These are phyloP conservation scores for Heracleum sosnowskyi DNA, from an alignment of 129 eudicot species.

Conservation along the genomic window DNA sequence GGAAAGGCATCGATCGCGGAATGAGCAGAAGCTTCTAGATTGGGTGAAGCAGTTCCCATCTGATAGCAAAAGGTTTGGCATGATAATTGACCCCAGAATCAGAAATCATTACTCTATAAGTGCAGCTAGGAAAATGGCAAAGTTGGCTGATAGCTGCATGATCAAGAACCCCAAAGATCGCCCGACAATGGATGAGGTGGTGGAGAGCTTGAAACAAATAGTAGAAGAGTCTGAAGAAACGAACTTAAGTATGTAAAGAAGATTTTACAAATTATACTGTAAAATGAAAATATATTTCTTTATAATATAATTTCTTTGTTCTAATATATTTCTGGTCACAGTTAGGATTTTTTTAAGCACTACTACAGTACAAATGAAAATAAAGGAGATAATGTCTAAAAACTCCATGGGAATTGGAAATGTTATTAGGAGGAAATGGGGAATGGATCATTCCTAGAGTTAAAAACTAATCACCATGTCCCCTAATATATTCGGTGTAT, in stretches of 20 bases:
- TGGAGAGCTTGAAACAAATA: slow-evolving; percentile 31
- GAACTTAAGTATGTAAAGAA: not conserved
- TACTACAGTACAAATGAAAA: too few species aligned
- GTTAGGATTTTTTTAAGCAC: too few species aligned
- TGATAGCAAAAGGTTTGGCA: slow-evolving; percentile 37
- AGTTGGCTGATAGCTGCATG: slow-evolving; percentile 44
- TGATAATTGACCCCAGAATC: slow-evolving; percentile 44
- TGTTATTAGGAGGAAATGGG: too few species aligned
- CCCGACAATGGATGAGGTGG: slow-evolving; percentile 39
- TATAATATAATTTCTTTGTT: too few species aligned
- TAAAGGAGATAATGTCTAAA: too few species aligned
- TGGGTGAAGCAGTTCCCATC: slow-evolving; percentile 59
- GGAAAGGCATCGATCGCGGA: slow-evolving; percentile 29
- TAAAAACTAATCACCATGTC: too few species aligned
- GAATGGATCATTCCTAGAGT: too few species aligned
- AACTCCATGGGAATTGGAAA: too few species aligned
- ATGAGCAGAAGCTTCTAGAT: slow-evolving; percentile 44
- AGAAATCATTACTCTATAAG: slow-evolving; percentile 25
- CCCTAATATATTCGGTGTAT: too few species aligned
- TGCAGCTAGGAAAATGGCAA: slow-evolving; percentile 37
- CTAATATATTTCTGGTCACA: too few species aligned
- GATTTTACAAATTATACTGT: too few species aligned
- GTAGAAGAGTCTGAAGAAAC: slow-evolving; percentile 29
- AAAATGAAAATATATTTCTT: too few species aligned
- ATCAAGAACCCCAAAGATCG: slow-evolving; percentile 36